Percentiles rank a stretch among this genome's conserved stretches.
Evolutionary conservation across 305 asterid species (phyloP).

Genomic region (Fraxinus greggii): DNA sequence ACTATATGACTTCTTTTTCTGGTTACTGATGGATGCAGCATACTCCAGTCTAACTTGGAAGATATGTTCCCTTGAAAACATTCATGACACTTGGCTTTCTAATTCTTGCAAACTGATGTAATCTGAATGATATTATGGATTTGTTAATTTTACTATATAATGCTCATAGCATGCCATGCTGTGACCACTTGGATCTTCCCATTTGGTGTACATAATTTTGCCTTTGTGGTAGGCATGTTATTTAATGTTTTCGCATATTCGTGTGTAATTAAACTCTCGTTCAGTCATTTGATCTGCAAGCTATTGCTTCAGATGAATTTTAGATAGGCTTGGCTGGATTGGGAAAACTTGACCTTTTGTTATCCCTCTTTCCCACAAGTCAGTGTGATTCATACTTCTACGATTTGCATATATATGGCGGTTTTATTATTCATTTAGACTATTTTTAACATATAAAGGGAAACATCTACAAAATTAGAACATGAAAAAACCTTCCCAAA

Average conservation of each 20-base stretch:
- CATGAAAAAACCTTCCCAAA: slow-evolving; percentile 12
- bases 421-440: neutral
- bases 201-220: neutral
- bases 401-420: neutral
- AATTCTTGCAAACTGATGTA: neutral
- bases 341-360: slow-evolving; percentile 1
- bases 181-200: neutral
- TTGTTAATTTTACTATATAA: slow-evolving; percentile 9
- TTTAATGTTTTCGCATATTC: neutral
- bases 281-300: neutral
- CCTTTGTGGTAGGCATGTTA: neutral
- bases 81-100: neutral
- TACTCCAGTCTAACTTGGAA: neutral
- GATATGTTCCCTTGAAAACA: slow-evolving; percentile 1
- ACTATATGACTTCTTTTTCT: neutral
- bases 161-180: neutral
- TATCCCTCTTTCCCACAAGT: neutral
- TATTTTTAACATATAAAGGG: slow-evolving; percentile 1
- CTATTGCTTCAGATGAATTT: neutral
- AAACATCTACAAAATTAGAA: neutral
- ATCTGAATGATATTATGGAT: neutral
- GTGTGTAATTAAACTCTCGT: neutral
- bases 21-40: neutral
- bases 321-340: slow-evolving; percentile 12
- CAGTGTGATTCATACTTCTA: neutral